Evolutionary conservation across 768 basidiomycete genomes (phyloP), one percentile per base, ranked within the genome.

Genomic region (Suillus ampliporus): DNA sequence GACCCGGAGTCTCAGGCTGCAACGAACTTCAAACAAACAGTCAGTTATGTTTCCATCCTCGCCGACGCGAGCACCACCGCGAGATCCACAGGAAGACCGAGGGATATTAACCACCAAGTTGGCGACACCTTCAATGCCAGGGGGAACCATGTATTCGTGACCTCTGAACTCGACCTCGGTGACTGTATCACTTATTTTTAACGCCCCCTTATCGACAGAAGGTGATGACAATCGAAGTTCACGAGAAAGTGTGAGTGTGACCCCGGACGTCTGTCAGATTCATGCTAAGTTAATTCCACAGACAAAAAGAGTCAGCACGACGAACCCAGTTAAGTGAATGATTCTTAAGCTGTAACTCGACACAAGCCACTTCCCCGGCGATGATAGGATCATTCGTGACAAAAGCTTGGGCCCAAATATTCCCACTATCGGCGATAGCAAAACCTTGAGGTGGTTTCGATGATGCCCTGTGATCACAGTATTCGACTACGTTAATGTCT

Each of bases 91-190:
- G 1, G 90, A 86, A 62, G 80, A 74, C 52, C 76, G 80, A 5
- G 92, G 92, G n/a, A 93, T 85, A 71, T 94, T 89, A 65, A 95
- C 88, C 13, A 92, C 89, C 13, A 95, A 82, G 68, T 84, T 86
- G 1, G 92, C 92, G 2, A 93, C 83, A 23, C 92, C 92, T 69
- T 94, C 92, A 3, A 81, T 82, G 19, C 90, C 90, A 1, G 91
- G 90, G 9, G 82, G 82, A 35, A 93, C 85, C 37, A 85, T 84
- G 66, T 93, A 94, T 68, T 94, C 92, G 34, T 83, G 81, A 3
- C 90, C 91, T 43, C 84, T 84, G 74, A 89, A 95, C 13, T 88
- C 83, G 19, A 93, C 86, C 13, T 83, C 86, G 3, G 85, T 83
- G 31, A 91, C 76, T 0, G 86, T 84, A 70, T 95, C 93, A 1